Evolutionary conservation across 164 flowering plant genomes (phyloP).

Genomic region (Stephania japonica): DNA sequence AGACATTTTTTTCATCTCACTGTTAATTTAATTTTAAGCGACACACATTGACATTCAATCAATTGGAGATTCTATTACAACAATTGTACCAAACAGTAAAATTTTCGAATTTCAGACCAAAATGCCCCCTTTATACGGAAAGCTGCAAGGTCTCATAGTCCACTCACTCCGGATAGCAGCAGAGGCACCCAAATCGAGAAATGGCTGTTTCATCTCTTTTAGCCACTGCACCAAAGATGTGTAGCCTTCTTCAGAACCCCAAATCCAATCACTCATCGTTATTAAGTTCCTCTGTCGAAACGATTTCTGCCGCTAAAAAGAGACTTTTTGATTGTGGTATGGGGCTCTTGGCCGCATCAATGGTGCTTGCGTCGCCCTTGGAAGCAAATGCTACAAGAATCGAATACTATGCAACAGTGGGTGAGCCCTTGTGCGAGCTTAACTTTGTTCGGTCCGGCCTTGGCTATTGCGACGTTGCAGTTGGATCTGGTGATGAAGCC

Average conservation of each 20-base stretch:
- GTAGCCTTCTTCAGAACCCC: slow-evolving; percentile 14
- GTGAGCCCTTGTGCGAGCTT: slow-evolving; percentile 70
- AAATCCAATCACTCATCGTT: slow-evolving; percentile 13
- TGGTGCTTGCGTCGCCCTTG: slow-evolving; percentile 40
- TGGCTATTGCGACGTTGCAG: slow-evolving; percentile 66
- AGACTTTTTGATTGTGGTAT: slow-evolving; percentile 34
- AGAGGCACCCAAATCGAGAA: no score
- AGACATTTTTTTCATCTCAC: no score
- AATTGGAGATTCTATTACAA: no score
- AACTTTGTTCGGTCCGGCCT: slow-evolving; percentile 62
- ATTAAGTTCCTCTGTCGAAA: slow-evolving; percentile 8
- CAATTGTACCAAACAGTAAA: no score
- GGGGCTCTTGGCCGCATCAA: slow-evolving; percentile 58
- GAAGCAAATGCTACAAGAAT: slow-evolving; percentile 79
- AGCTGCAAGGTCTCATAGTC: no score
- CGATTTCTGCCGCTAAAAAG: slow-evolving; percentile 24
- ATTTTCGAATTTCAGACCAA: no score
- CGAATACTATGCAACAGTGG: slow-evolving; percentile 78
- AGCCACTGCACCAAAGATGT: slow-evolving; percentile 23
- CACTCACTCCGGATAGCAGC: no score
- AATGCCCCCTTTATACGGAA: no score
- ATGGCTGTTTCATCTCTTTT: slow-evolving; percentile 23
- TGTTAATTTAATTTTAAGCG: no score
- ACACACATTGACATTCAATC: no score
- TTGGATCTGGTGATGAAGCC: slow-evolving; percentile 57